phyloP scores from a whole-genome alignment of 164 flowering plant genomes.

The Tetracentron sinense region DNA sequence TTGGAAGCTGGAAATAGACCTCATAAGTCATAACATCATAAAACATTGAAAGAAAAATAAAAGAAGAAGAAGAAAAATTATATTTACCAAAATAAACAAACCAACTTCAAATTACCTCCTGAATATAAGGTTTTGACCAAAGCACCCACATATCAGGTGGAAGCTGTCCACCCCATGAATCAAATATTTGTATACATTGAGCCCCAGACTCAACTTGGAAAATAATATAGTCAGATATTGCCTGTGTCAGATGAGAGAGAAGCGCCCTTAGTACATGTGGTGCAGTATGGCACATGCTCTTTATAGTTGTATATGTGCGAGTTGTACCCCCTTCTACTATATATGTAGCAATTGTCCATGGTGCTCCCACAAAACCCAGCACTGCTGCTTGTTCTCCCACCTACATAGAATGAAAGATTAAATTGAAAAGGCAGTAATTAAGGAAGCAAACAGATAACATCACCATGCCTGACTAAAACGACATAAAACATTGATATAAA shows the following conservation, averaged over 20 bases:
- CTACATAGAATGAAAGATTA: slow-evolving; percentile 29
- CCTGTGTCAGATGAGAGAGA: slow-evolving; percentile 77
- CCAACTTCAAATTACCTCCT: slow-evolving; percentile 46
- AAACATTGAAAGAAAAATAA: too few relatives aligned
- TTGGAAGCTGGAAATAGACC: too few relatives aligned
- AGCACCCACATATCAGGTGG: slow-evolving; percentile 95
- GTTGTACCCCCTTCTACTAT: slow-evolving; percentile 95
- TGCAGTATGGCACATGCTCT: slow-evolving; percentile 94
- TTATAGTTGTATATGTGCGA: slow-evolving; percentile 78
- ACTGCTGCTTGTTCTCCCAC: slow-evolving; percentile 85
- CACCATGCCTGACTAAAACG: background rate
- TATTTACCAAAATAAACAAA: background rate
- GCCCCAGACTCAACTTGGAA: slow-evolving; percentile 93
- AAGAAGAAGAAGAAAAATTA: too few relatives aligned
- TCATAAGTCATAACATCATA: too few relatives aligned
- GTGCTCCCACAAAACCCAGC: slow-evolving; percentile 97
- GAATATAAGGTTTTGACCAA: slow-evolving; percentile 92
- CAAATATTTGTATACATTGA: slow-evolving; percentile 94
- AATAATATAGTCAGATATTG: slow-evolving; percentile 75
- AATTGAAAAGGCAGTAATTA: background rate
- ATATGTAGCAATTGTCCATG: slow-evolving; percentile 95
- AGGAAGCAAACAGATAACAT: background rate
- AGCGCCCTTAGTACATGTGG: slow-evolving; percentile 74
- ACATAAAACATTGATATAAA: background rate
- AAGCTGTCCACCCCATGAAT: slow-evolving; percentile 97